Conservation (phyloP, 805 yeast species). For the Zygosaccharomyces lentus region DNA sequence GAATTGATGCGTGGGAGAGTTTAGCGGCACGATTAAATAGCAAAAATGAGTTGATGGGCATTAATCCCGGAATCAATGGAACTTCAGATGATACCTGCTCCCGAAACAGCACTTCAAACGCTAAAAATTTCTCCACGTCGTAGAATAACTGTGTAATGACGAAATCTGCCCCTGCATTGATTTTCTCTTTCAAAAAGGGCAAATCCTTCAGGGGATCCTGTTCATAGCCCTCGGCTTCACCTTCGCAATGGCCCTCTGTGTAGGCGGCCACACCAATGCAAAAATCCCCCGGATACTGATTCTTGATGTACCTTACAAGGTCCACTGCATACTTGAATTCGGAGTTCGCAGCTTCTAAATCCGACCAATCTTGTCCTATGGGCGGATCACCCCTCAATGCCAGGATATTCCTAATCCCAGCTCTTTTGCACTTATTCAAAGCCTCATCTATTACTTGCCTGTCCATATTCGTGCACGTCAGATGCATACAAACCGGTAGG, state of each 20-base stretch:
- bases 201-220: slow-evolving; percentile 69
- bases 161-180: slow-evolving; percentile 93
- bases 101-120: slow-evolving; percentile 54
- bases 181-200: slow-evolving; percentile 76
- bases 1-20: slow-evolving; percentile 81
- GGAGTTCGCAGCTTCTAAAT: slow-evolving; percentile 37
- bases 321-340: slow-evolving; percentile 80
- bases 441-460: slow-evolving; percentile 74
- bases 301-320: slow-evolving; percentile 72
- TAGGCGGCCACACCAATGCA: slow-evolving; percentile 97
- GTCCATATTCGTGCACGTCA: slow-evolving; percentile 94
- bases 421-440: slow-evolving; percentile 58
- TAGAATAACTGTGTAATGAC: slow-evolving; percentile 88
- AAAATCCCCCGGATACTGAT: slow-evolving; percentile 71
- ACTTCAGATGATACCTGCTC: slow-evolving; percentile 40
- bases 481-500: slow-evolving; percentile 87
- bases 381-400: slow-evolving; percentile 98
- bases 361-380: slow-evolving; percentile 45
- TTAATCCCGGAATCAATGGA: slow-evolving; percentile 77
- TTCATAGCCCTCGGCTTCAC: slow-evolving; percentile 53
- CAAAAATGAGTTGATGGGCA: slow-evolving; percentile 84
- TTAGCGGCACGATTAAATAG: slow-evolving; percentile 85
- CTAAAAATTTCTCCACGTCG: slow-evolving; percentile 72
- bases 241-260: slow-evolving; percentile 96
- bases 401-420: slow-evolving; percentile 83